phyloP scores from a whole-genome alignment of 176 grass and related monocot genomes.

The Cenchrus americanus region DNA sequence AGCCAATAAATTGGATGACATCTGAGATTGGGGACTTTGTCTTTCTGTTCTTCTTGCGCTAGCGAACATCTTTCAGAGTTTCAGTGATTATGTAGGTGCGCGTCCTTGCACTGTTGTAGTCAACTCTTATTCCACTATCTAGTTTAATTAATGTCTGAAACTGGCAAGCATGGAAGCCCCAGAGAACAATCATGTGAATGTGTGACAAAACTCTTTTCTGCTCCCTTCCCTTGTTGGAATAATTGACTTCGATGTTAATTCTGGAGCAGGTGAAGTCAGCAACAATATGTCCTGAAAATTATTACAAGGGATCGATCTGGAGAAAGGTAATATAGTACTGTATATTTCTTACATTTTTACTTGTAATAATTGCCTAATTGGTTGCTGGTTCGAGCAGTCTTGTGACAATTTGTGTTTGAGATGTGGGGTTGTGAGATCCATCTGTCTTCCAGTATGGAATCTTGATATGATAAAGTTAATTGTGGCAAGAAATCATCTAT shows the following conservation, averaged over 20 bases:
- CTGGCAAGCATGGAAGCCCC: not conserved
- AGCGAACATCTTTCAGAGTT: not conserved
- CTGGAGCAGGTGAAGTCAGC: not conserved
- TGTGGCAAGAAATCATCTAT: not conserved
- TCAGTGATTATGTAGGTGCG: not conserved
- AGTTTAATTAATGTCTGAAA: not conserved
- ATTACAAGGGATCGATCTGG: not conserved
- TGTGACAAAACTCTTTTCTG: not conserved
- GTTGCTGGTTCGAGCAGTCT: not conserved
- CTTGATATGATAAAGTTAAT: slow-evolving; percentile 9
- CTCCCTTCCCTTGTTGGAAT: not conserved
- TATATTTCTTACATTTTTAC: not conserved
- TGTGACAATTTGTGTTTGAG: not conserved
- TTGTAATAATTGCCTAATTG: not conserved
- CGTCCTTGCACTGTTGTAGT: not conserved
- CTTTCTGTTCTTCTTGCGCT: not conserved
- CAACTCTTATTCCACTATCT: not conserved
- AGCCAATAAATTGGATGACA: not conserved
- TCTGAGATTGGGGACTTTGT: not conserved
- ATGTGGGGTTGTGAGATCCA: not conserved
- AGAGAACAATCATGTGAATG: not conserved
- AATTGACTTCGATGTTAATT: slow-evolving; percentile 1
- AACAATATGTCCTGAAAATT: not conserved
- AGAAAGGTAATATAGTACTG: not conserved
- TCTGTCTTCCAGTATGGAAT: not conserved